Base-by-base conservation (phyloP, 768 basidiomycete genomes). In the Mrakia blollopis region DNA sequence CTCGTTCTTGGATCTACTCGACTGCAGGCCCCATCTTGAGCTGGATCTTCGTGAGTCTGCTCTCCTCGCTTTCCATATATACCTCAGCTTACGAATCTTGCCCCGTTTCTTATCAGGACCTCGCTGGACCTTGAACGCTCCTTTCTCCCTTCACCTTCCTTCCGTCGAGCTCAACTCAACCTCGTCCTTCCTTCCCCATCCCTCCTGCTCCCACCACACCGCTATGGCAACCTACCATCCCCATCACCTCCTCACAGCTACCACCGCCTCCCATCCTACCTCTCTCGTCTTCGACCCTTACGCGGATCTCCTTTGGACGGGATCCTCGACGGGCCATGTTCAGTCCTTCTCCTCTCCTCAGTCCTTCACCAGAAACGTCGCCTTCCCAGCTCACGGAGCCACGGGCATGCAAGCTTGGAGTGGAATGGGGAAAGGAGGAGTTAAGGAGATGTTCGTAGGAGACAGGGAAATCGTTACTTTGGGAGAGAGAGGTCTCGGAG, bases 221-320 rank as follows among this genome's bases (percentile, higher is more conserved):
- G 16, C 16, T 21, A 72, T 72, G 71, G 71, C 71, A 25, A 72
- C 71, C n/a, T 84, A 83, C 73, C 81, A 81, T 50, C 82, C 83
- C 4, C 79, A 83, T 0, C 83, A 84, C 57, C 81, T 84, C 68
- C 79, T 83, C 41, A 67, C 80, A 23, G 80, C 83, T 3, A 73
- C 81, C 8, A 81, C 82, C 1, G 80, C 82, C 2, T 72, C 65
- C 23, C 41, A 44, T 37, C 76, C 72, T 13, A 77, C 76, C 65
- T 62, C 92, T 0, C 86, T 97, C 75, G 88, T 90, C 0, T 95
- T 98, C 82, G 96, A 99, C 84, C 91, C 93, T 11, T 90, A 91
- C 30, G 92, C 93, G 0, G 94, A 98, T 83, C 88, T 91, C 9
- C 85, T 99, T 50, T 97, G 94, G 94, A 86, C 90, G 67, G 95